Conservation (phyloP, 441 rosid species). For the Pelargonium myrrhifolium region DNA sequence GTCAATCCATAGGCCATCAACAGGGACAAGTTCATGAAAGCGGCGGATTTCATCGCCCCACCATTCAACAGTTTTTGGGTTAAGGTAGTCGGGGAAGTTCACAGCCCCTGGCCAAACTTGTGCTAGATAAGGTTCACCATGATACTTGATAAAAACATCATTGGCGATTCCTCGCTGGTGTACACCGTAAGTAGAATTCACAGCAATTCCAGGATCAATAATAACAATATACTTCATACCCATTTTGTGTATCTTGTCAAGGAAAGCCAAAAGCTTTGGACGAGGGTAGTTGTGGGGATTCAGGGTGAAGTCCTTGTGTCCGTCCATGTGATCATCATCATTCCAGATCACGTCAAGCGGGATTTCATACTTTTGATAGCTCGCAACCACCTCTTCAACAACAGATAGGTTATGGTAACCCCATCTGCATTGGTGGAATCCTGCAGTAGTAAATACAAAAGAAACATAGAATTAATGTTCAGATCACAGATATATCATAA, state of each 20-base stretch:
- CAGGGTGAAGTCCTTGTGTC: slow-evolving; percentile 84
- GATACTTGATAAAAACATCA: slow-evolving; percentile 84
- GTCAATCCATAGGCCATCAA: slow-evolving; percentile 91
- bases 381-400: slow-evolving; percentile 86
- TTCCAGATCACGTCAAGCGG: slow-evolving; percentile 96
- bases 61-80: slow-evolving; percentile 83
- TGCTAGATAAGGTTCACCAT: slow-evolving; percentile 74
- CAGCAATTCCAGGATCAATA: slow-evolving; percentile 91
- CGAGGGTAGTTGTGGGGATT: slow-evolving; percentile 65
- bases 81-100: slow-evolving; percentile 88
- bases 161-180: slow-evolving; percentile 68
- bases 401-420: slow-evolving; percentile 94
- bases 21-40: slow-evolving; percentile 84
- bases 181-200: slow-evolving; percentile 68
- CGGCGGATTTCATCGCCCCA: slow-evolving; percentile 88
- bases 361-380: slow-evolving; percentile 68
- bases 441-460: slow-evolving; percentile 25
- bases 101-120: slow-evolving; percentile 99
- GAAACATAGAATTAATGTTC: neutral
- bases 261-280: slow-evolving; percentile 66
- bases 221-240: slow-evolving; percentile 95
- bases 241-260: slow-evolving; percentile 61
- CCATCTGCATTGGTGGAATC: slow-evolving; percentile 98
- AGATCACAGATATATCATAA: neutral
- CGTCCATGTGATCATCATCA: slow-evolving; percentile 97